These are phyloP conservation scores for Nicotiana obtusifolia DNA, from an alignment of 257 asterid species.

Conservation along the genomic window DNA sequence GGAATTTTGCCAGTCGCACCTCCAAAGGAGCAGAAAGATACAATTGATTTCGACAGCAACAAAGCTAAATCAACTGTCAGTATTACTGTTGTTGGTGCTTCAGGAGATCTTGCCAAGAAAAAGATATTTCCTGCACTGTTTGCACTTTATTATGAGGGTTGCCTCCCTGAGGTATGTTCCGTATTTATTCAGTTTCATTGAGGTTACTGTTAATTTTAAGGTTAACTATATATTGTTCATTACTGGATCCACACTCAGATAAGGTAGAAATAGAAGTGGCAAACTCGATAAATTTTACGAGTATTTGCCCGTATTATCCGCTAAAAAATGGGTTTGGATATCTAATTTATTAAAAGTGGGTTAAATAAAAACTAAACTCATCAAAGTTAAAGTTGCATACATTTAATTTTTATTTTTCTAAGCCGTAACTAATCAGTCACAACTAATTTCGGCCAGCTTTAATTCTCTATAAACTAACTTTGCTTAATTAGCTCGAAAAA, in stretches of 20 bases:
- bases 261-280: too few relatives aligned
- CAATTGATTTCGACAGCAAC: constrained; percentile 15
- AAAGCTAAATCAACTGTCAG: constrained; percentile 57
- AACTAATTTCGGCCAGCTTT: too few relatives aligned
- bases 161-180: constrained; percentile 79
- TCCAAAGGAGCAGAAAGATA: constrained; percentile 29
- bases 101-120: constrained; percentile 98
- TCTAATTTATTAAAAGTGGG: too few relatives aligned
- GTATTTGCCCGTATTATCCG: too few relatives aligned
- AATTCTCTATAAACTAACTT: too few relatives aligned
- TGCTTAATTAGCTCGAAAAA: too few relatives aligned
- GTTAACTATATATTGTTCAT: neutral
- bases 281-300: too few relatives aligned
- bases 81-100: constrained; percentile 93
- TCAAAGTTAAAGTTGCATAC: too few relatives aligned
- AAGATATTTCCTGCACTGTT: constrained; percentile 97
- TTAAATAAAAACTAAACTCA: too few relatives aligned
- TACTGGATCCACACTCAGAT: neutral
- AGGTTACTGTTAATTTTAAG: neutral
- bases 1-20: constrained; percentile 27
- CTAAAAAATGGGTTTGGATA: too few relatives aligned
- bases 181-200: neutral
- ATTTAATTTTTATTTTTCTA: too few relatives aligned
- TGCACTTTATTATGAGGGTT: constrained; percentile 90
- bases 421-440: too few relatives aligned